Percentiles rank a stretch among this genome's conserved stretches.
Evolutionary conservation across 2,329 filamentous ascomycete species (phyloP).

Genomic region (Fusarium keratoplasticum): DNA sequence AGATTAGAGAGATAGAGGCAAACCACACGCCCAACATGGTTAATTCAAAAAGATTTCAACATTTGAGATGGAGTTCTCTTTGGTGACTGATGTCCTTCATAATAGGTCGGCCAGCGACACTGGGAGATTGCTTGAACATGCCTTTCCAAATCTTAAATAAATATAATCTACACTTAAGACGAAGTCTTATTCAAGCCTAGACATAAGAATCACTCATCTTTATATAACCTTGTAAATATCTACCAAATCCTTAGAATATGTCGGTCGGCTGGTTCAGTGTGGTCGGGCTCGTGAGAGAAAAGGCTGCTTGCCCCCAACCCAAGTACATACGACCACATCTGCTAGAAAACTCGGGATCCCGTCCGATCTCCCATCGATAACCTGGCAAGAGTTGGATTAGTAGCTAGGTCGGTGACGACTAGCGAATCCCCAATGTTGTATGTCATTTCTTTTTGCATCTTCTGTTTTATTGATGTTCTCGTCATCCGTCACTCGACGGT

Average conservation of each 20-base stretch:
- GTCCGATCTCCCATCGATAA: slow-evolving; percentile 16
- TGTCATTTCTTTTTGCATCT: neutral
- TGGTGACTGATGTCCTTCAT: neutral
- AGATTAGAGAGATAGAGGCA: slow-evolving; percentile 12
- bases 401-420: slow-evolving; percentile 17
- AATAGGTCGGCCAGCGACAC: neutral
- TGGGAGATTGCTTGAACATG: neutral
- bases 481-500: neutral
- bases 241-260: too few species aligned
- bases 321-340: slow-evolving; percentile 18
- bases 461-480: neutral
- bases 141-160: too few species aligned
- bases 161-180: too few species aligned
- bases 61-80: neutral
- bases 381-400: slow-evolving; percentile 18
- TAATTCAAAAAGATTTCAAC: neutral
- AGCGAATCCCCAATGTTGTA: slow-evolving; percentile 12
- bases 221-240: too few species aligned
- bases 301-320: neutral
- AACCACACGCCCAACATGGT: neutral
- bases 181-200: neutral
- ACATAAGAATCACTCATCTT: neutral
- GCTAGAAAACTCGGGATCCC: slow-evolving; percentile 16
- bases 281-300: neutral
- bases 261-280: too few species aligned